A percentile compares a stretch with the other conserved stretches of the same genome.
Evolutionary conservation across 2,329 filamentous ascomycete genomes (phyloP).

Genomic region (Dothiorella sarmentorum): DNA sequence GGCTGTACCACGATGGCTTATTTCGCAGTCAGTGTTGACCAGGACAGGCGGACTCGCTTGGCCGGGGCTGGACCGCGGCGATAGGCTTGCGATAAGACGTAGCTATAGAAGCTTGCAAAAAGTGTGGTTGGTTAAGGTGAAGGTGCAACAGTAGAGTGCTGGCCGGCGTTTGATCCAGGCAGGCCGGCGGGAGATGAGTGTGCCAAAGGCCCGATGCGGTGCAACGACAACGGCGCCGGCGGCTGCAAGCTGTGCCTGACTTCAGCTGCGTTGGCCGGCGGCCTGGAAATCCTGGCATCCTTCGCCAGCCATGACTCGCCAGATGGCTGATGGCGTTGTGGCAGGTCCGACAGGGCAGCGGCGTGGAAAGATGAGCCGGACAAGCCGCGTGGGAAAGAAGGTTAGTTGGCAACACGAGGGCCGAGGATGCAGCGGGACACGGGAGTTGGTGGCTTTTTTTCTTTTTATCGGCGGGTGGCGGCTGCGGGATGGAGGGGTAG

Average conservation of each 20-base stretch:
- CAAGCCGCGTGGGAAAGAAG: not conserved
- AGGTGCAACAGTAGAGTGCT: constrained; percentile 3
- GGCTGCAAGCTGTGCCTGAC: constrained; percentile 12
- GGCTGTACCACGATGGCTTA: constrained; percentile 13
- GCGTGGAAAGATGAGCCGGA: not conserved
- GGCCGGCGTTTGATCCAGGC: not conserved
- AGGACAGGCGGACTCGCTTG: not conserved
- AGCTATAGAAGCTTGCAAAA: not conserved
- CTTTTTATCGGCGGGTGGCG: not conserved
- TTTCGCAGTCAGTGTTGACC: constrained; percentile 6
- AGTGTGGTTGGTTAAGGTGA: not conserved
- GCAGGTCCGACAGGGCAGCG: not conserved
- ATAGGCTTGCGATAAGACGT: not conserved
- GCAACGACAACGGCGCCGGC: constrained; percentile 2
- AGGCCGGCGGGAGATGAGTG: constrained; percentile 14
- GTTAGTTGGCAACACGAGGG: not conserved
- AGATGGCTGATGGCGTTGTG: not conserved
- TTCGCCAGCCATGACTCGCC: not conserved
- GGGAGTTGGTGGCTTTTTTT: not conserved
- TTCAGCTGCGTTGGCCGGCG: not conserved
- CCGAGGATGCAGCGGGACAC: too few species aligned
- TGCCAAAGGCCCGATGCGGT: constrained; percentile 11
- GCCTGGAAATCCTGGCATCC: not conserved
- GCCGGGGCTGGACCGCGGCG: not conserved
- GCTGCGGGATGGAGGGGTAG: not conserved